A percentile compares a stretch with the other conserved stretches of the same genome.
These are phyloP conservation scores for Paraurostyla sp. DNA, from an alignment of 73 alveolate species.

Conservation along the genomic window DNA sequence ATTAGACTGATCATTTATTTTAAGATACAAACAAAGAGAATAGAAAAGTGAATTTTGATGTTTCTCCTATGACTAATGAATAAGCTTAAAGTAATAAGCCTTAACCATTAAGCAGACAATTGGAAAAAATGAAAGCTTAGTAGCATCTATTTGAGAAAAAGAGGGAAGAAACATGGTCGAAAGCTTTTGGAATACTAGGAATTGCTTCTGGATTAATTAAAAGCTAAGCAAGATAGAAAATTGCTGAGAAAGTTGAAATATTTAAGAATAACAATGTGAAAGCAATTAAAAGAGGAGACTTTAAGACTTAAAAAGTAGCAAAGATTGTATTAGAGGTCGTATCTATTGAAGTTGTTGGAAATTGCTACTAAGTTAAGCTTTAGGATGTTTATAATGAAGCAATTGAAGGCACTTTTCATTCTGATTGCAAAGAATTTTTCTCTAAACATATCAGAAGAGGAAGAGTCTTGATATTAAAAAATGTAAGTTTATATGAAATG, in stretches of 20 bases:
- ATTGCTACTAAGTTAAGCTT: slow-evolving; percentile 16
- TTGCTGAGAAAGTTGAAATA: background rate
- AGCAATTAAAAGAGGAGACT: slow-evolving; percentile 19
- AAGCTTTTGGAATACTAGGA: background rate
- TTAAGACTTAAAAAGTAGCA: background rate
- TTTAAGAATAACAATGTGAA: background rate
- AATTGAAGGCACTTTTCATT: slow-evolving; percentile 34
- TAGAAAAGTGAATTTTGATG: too few species aligned
- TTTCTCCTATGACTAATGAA: too few species aligned
- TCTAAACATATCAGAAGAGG: slow-evolving; percentile 34
- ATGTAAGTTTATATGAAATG: background rate
- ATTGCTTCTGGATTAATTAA: background rate
- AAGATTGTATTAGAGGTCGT: background rate
- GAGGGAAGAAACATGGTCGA: slow-evolving; percentile 27
- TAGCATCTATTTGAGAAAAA: background rate
- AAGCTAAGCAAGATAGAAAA: background rate
- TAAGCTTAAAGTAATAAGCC: background rate
- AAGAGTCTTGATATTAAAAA: background rate
- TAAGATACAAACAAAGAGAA: too few species aligned
- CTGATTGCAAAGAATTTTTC: slow-evolving; percentile 30
- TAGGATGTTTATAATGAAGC: background rate
- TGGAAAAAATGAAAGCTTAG: background rate
- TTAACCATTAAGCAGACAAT: background rate
- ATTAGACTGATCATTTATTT: too few species aligned
- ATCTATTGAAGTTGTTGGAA: slow-evolving; percentile 2